Conservation (phyloP, 192 early-diverging fungal species). For the Rhizophagus clarus region DNA sequence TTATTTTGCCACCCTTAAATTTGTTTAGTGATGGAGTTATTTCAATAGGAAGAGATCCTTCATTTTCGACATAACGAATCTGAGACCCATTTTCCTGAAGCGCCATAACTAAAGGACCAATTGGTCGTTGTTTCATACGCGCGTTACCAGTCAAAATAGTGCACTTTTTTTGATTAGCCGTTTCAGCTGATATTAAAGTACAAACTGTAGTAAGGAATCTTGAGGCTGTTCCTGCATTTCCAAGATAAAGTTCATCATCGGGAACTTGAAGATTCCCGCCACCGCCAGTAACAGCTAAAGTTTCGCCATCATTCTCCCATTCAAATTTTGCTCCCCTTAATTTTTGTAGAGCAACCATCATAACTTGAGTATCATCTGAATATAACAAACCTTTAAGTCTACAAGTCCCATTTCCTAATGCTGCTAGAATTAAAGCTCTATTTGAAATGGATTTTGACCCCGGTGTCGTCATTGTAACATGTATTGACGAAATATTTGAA, state of each 20-base stretch:
- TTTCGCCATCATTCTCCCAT: constrained; percentile 94
- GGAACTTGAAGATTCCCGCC: constrained; percentile 78
- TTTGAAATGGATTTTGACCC: constrained; percentile 99
- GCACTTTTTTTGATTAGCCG: constrained; percentile 31
- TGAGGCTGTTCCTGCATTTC: constrained; percentile 97
- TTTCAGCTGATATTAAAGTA: constrained; percentile 64
- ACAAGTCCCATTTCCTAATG: constrained; percentile 81
- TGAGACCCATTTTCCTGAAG: constrained; percentile 78
- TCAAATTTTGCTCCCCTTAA: constrained; percentile 83
- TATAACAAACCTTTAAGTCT: constrained; percentile 85
- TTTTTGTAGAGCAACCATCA: constrained; percentile 88
- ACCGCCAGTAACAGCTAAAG: constrained; percentile 81
- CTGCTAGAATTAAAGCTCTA: constrained; percentile 89
- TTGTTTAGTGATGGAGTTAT: constrained; percentile 72
- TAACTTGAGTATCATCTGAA: constrained; percentile 98
- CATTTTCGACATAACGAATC: constrained; percentile 74
- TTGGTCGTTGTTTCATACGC: constrained; percentile 97
- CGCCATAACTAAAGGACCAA: constrained; percentile 86
- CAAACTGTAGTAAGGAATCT: constrained; percentile 92
- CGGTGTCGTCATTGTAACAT: constrained; percentile 72
- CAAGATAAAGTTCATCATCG: constrained; percentile 81
- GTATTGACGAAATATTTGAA: constrained; percentile 26
- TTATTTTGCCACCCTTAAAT: constrained; percentile 84
- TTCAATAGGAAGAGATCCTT: constrained; percentile 86
- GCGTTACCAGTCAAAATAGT: constrained; percentile 91